Evolutionary conservation across 2,329 filamentous ascomycete genomes (phyloP), one percentile per base, ranked within the genome.

Genomic region (Aspergillus chevalieri): DNA sequence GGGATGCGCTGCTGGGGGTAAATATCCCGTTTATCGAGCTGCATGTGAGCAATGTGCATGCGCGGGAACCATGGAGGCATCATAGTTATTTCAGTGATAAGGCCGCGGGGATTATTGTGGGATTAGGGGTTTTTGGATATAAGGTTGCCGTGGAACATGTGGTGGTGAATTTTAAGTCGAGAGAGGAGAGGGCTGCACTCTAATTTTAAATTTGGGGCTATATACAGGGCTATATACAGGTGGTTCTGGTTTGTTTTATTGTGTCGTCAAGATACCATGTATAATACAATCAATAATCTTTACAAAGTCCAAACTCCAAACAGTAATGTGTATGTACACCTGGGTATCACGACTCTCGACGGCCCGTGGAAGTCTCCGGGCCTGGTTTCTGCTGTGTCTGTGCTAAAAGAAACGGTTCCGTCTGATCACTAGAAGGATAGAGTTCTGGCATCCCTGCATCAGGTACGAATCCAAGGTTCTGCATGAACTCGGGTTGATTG

Each of bases 1-100:
- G 87, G n/a, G 87, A 91, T 65, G 86, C 87, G 0, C 69, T 91
- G 22, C 65, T 83, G 0, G 85, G 81, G 3, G 83, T 88, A 0
- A 75, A 74, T 6, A 82, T 89, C 19, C 87, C 86, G 0, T 91
- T 90, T 59, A 74, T 91, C 43, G 87, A 92, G 70, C 67, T 89
- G n/a, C 87, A 91, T 65, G 78, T 90, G 30, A 83, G 77, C 48
- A 91, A 91, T 65, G 79, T 90, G 2, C 86, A 91, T 66, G 78
- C 81, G 26, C 69, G 87, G 7, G 87, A 91, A 70, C 60, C 74
- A 1, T 91, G 81, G 60, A 75, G 87, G 47, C 78, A 82, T 56
- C 82, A 85, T 55, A 88, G 84, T 55, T 89, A 85, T 61, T 72
- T 91, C 55, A 83, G 80, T 57, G 87, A 91, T 65, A 90, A 89